Evolutionary conservation across 495 filamentous ascomycete genomes (phyloP), one percentile per base, ranked within the genome.

Genomic region (Penicillium simplicissimum): DNA sequence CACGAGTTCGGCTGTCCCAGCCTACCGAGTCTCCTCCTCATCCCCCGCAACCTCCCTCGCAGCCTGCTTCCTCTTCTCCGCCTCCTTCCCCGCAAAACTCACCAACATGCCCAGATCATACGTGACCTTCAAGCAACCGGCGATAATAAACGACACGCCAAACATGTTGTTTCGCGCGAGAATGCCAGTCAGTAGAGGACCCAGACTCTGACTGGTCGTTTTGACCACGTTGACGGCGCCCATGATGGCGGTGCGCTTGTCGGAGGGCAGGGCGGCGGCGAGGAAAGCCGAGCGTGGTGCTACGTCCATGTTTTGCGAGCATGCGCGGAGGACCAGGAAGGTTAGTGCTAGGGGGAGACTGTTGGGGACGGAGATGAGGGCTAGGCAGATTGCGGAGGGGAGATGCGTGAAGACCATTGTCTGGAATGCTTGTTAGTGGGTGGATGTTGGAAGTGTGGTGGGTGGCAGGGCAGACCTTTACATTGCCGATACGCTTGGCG

Each of bases 371-470:
- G 89, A 85, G 55, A 96, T 88, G 31, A 93, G 67, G 11, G 86
- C 76, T 1, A 95, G 84, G 58, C 88, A 87, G 48, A 92, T 76
- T 8, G 90, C 83, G 1, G 89, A 91, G 0, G 91, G 91, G 8
- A 91, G 81, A 66, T 95, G 91, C 2, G 90, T 92, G 66, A 91
- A 92, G 33, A 94, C 90, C 91, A 96, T 96, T 8, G 91, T 92
- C 76, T 84, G 58, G 55, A 37, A 8, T 15, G 13, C 31, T 38
- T 17, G 33, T 64, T 51, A 71, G 59, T 31, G 6, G 15, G 36
- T 8, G 42, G 40, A 51, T 15, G 28, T 6, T 34, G 10, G n/a
- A 33, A 52, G 31, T 9, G 3, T 8, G 2, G 25, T 25, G 21
- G 36, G 38, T n/a, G 6, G 38, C 54, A 35, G 21, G n/a, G 11